Evolutionary conservation across 345 rosid genomes (phyloP).

Genomic region (Eutrema japonicum): DNA sequence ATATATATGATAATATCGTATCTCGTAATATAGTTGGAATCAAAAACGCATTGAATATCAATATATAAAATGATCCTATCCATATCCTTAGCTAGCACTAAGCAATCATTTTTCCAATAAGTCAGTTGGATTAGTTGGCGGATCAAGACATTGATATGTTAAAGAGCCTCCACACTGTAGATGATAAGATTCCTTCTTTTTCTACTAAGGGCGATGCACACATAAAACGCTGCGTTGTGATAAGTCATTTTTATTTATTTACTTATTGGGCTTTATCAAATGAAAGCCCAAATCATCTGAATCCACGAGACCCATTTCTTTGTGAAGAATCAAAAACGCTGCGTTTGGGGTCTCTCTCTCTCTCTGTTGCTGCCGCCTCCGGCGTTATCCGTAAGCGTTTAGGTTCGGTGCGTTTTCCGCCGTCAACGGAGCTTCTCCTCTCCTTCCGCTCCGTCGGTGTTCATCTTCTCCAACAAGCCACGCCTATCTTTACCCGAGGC

Average conservation of each 20-base stretch:
- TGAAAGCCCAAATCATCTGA: background rate
- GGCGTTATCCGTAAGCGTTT: slow-evolving; percentile 28
- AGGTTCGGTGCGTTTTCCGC: background rate
- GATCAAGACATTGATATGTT: slow-evolving; percentile 16
- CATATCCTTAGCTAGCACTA: background rate
- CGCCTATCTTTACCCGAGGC: slow-evolving; percentile 11
- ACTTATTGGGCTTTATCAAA: background rate
- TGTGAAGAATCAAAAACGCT: background rate
- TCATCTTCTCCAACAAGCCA: slow-evolving; percentile 31
- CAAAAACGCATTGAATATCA: background rate
- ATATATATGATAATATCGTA: too few relatives aligned
- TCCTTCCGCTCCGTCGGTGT: slow-evolving; percentile 36
- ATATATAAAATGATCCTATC: background rate
- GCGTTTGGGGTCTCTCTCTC: background rate
- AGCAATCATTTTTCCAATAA: background rate
- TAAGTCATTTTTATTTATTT: background rate
- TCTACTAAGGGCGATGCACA: background rate
- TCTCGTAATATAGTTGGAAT: background rate
- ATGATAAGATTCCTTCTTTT: background rate
- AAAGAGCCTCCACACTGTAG: too few relatives aligned
- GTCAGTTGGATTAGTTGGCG: slow-evolving; percentile 16
- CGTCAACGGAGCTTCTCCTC: slow-evolving; percentile 33
- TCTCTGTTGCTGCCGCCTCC: slow-evolving; percentile 9
- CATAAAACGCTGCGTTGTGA: slow-evolving; percentile 12
- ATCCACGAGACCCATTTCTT: background rate